These are phyloP conservation scores for Raphanus hybrid DNA, from an alignment of 441 rosid genomes.

Conservation along the genomic window DNA sequence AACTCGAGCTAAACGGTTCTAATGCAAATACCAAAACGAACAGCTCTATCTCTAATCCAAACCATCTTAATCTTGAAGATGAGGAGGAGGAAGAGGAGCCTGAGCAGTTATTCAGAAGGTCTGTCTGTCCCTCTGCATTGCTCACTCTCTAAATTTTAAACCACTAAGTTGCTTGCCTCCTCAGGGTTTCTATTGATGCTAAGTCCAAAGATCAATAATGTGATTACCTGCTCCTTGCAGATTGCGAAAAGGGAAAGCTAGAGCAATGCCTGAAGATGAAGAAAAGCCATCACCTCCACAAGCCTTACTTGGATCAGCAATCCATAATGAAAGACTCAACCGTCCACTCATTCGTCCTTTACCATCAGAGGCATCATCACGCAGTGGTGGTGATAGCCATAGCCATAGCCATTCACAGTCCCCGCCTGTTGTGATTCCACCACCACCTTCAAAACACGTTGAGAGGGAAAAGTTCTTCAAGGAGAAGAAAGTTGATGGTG, in stretches of 20 bases:
- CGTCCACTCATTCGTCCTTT: constrained; percentile 91
- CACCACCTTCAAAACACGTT: constrained; percentile 89
- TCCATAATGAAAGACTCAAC: constrained; percentile 65
- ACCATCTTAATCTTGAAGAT: constrained; percentile 50
- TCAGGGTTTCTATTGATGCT: constrained; percentile 4
- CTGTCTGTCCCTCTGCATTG: constrained; percentile 13
- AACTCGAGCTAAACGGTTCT: constrained; percentile 29
- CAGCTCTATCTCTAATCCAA: constrained; percentile 43
- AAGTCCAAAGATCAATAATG: neutral
- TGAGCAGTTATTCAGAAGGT: constrained; percentile 97
- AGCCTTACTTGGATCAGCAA: constrained; percentile 60
- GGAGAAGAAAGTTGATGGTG: constrained; percentile 80
- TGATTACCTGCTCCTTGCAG: constrained; percentile 43
- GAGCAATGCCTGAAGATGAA: constrained; percentile 88
- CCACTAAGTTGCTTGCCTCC: constrained; percentile 1
- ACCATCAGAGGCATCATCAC: constrained; percentile 43
- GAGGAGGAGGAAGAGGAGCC: constrained; percentile 88
- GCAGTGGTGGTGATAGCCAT: constrained; percentile 45
- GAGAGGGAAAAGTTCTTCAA: constrained; percentile 91
- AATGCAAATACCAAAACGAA: constrained; percentile 29
- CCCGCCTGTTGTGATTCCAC: constrained; percentile 75
- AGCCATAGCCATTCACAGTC: constrained; percentile 43
- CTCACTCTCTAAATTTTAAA: neutral
- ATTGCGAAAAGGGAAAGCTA: constrained; percentile 89
- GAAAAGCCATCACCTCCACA: constrained; percentile 40